Conservation (phyloP, 352 stramenopile genomes). For the Phytophthora syringae region DNA sequence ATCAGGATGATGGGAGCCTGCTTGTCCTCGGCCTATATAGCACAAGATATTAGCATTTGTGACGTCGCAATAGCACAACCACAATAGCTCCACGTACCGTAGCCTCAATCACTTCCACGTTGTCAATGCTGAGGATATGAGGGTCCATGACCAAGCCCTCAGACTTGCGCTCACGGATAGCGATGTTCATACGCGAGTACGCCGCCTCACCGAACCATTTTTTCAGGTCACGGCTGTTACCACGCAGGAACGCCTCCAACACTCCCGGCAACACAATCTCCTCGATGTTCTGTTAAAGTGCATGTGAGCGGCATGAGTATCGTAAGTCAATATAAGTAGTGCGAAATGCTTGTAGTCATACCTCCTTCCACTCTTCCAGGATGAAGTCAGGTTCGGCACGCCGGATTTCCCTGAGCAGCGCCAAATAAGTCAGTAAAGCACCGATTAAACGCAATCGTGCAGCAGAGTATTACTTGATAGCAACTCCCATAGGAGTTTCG, state of each 20-base stretch:
- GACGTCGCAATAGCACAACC: neutral
- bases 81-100: constrained; percentile 48
- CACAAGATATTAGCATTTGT: constrained; percentile 19
- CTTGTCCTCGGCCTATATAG: constrained; percentile 81
- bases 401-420: constrained; percentile 84
- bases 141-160: constrained; percentile 95
- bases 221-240: constrained; percentile 95
- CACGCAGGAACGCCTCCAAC: constrained; percentile 95
- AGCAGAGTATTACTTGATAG: constrained; percentile 68
- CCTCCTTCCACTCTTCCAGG: constrained; percentile 95
- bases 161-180: constrained; percentile 95
- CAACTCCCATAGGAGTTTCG: constrained; percentile 95
- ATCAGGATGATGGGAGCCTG: constrained; percentile 96
- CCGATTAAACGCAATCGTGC: neutral
- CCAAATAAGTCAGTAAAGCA: neutral
- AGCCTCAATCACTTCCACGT: constrained; percentile 96
- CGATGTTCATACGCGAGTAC: constrained; percentile 95
- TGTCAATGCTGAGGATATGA: constrained; percentile 96
- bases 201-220: constrained; percentile 96
- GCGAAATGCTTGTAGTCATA: constrained; percentile 23
- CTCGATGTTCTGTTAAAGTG: constrained; percentile 77
- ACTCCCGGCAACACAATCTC: constrained; percentile 95
- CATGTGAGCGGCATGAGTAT: constrained; percentile 5
- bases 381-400: constrained; percentile 97
- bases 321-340: constrained; percentile 1